Evolutionary conservation across 2,329 filamentous ascomycete genomes (phyloP), one percentile per base, ranked within the genome.

Genomic region (Huntiella decipiens): DNA sequence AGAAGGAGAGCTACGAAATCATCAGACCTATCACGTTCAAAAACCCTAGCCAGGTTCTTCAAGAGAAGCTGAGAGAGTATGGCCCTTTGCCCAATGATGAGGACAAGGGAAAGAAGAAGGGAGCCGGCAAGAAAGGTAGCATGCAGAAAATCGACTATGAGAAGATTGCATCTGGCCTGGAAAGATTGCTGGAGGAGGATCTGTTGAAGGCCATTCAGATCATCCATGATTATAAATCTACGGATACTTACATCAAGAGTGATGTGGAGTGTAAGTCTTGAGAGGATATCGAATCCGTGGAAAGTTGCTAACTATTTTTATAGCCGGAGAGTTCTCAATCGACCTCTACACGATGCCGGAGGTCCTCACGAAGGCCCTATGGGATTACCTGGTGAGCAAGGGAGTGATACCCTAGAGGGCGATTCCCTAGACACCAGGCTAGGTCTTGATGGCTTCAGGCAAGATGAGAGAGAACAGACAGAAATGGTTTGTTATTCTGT

Each of bases 341-440:
- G 91, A 98, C 58, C 72, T 98, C 49, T 96, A 94, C 66, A 96
- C 91, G n/a, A 76, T 98, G 52, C 87, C 91, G 1, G 91, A 96
- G 53, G 65, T 67, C 22, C 71, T 96, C 34, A 81, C 91, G 59
- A 92, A 91, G 63, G 86, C 85, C 76, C 77, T 98, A 50, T 96
- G 88, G 88, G 88, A 95, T 51, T 92, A 91, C 59, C 58, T 76
- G 54, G 71, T 43, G 8, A 45, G 28, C 37, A 48, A 48, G 43
- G 45, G 41, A 1, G 31, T 48, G 32, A 15, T 44, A 38, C 37
- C 38, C 7, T 48, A 45, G 12, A 28, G 3, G 8, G 7, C 17
- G 17, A 19, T 19, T 19, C 17, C 17, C 33, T 17, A 10, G 28
- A 13, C 41, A n/a, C 34, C 12, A 11, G 6, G 17, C 17, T 19